Evolutionary conservation across 1,139 yeast genomes (phyloP).

Genomic region (Nematodospora anomalae): DNA sequence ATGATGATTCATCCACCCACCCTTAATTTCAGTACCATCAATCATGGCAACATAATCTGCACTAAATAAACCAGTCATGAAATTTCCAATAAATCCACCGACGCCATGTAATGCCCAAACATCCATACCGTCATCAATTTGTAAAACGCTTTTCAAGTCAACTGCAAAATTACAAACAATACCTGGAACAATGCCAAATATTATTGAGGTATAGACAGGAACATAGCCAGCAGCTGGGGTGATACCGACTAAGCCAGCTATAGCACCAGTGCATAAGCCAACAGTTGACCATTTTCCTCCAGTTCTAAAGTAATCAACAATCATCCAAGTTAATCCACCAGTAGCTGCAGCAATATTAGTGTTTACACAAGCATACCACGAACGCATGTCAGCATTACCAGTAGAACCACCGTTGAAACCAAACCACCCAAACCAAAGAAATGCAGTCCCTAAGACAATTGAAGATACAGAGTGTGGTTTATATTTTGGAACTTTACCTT

Average conservation of each 20-base stretch:
- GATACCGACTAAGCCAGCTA: constrained; percentile 92
- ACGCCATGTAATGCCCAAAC: constrained; percentile 93
- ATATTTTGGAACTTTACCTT: constrained; percentile 74
- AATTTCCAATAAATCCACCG: constrained; percentile 85
- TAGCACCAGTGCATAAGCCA: constrained; percentile 90
- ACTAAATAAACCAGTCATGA: constrained; percentile 88
- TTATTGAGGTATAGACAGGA: constrained; percentile 83
- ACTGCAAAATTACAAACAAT: constrained; percentile 80
- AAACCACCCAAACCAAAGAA: constrained; percentile 98
- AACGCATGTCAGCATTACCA: constrained; percentile 86
- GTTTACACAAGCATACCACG: constrained; percentile 90
- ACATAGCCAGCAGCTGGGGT: constrained; percentile 98
- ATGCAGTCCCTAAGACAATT: constrained; percentile 89
- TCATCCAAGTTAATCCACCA: constrained; percentile 94
- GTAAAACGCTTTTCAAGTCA: constrained; percentile 68
- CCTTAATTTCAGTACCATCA: constrained; percentile 69
- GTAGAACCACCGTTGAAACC: constrained; percentile 98
- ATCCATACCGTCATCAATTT: constrained; percentile 93
- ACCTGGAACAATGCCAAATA: constrained; percentile 81
- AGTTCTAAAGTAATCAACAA: constrained; percentile 83
- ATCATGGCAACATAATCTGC: constrained; percentile 88
- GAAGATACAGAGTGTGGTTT: constrained; percentile 89
- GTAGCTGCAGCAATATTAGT: constrained; percentile 90
- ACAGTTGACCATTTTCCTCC: constrained; percentile 94
- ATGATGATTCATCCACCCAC: constrained; percentile 96